Base-by-base conservation (phyloP, 805 yeast genomes). In the Sugiyamaella smithiae region DNA sequence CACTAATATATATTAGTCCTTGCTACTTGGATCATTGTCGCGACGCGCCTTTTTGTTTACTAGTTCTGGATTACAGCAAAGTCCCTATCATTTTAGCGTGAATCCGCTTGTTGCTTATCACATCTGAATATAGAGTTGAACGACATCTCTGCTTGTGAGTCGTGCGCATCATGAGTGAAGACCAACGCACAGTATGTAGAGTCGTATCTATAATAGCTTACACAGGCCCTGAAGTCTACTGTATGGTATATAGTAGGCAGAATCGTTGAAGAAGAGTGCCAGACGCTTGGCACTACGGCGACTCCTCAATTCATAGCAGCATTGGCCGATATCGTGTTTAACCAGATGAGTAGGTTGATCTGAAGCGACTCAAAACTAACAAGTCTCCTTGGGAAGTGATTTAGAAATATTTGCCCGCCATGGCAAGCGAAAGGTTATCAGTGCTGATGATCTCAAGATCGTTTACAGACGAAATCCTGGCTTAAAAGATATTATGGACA, bases 291-390 rank as follows among this genome's bases (percentile, higher is more conserved):
- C 16, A 51, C 48, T 11, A 49, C 54, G 6, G 61, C 60, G 9
- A 61, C 68, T 8, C 63, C 65, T 6, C 63, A 66, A 40, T 65
- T 61, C 41, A 57, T 58, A 1, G 66, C 67, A 16, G 58, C 64
- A 4, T 45, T 65, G 28, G 57, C 69, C 2, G 65, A 66, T 14
- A 53, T 65, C 22, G 66, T 65, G 4, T 65, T 56, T 41, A 49
- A 56, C 6, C 69, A 65, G 42, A 54, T 59, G 8, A 50, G 65
- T 57, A 51, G 17, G 58, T 40, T 14, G 16, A 8, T 8, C 3
- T 23, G 25, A 11, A 5, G n/a, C 16, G 24, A 2, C 40, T 7
- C 20, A n/a, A 43, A 49, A 32, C 16, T 8, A 20, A 55, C 16
- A 12, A 60, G 65, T 59, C 3, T 50, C 57, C 0, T 48, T 60